Base-by-base conservation (phyloP, 2,329 filamentous ascomycete species). In the Fusarium sublunatum region DNA sequence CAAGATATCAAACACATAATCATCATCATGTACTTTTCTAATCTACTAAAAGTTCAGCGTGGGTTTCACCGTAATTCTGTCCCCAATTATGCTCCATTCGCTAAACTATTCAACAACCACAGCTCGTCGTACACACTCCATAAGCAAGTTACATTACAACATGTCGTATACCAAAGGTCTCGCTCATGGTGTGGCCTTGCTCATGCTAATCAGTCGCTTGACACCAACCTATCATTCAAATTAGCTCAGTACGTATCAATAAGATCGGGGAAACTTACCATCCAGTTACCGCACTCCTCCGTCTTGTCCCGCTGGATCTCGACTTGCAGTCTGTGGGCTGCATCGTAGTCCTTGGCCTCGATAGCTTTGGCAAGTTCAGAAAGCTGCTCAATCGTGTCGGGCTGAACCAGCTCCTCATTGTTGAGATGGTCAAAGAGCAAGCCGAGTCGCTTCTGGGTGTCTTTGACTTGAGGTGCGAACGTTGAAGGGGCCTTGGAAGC, bases 341-440 rank as follows among this genome's bases (percentile, higher is more conserved):
- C 81, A 38, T 87, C 84, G 67, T 91, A 93, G 68, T 95, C 83
- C 79, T 87, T 88, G 52, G 80, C 76, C 68, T 91, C 86, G 51
- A 96, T 76, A 25, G 90, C 86, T 61, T 86, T 79, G 8, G 91
- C 84, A 28, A 93, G 78, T 69, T 87, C 80, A 8, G 82, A 81
- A 69, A 93, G 81, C 73, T 88, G 82, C 59, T 86, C 82, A 45
- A 93, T 85, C 1, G 91, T 97, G 71, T 91, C 89, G 2, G 91
- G 86, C 79, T 90, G 91, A 51, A 98, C 82, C 36, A 97, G 82
- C 72, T 98, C 93, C 72, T 93, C 91, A 67, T 98, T 98, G 83
- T 98, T 99, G 42, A 99, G 83, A 76, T 97, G 93, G 73, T 99
- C 94, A 75, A 97, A 98, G n/a, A 99, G 82, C 45, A 97, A 88